Conservation (phyloP, 306 rosid species). For the Phaseolus lunatus region DNA sequence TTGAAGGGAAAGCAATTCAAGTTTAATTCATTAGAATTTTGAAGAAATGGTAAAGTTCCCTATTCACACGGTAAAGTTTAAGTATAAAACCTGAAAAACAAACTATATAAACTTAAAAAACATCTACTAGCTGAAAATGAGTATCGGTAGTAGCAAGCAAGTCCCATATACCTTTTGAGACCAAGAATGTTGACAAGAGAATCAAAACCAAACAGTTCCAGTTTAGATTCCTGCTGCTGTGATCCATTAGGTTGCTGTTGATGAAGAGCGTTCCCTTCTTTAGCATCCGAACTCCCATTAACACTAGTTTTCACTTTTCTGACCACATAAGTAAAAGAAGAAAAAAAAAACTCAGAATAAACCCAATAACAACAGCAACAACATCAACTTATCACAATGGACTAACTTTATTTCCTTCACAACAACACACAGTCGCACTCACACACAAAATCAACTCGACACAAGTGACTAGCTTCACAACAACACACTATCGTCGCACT, state of each 20-base stretch:
- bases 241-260: slow-evolving; percentile 65
- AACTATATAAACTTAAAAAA: neutral
- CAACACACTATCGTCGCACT: neutral
- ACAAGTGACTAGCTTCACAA: neutral
- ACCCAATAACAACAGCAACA: neutral
- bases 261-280: slow-evolving; percentile 57
- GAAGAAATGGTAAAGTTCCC: too few relatives aligned
- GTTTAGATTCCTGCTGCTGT: slow-evolving; percentile 81
- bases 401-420: neutral
- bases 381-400: neutral
- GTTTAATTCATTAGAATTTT: too few relatives aligned
- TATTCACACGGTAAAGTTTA: neutral
- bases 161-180: slow-evolving; percentile 75
- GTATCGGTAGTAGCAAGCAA: slow-evolving; percentile 27
- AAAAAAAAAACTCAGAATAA: slow-evolving; percentile 11
- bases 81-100: slow-evolving; percentile 23
- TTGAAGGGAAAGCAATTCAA: too few relatives aligned
- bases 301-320: slow-evolving; percentile 68
- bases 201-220: slow-evolving; percentile 97
- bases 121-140: slow-evolving; percentile 27
- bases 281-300: slow-evolving; percentile 50
- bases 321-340: slow-evolving; percentile 31
- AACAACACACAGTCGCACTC: neutral
- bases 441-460: neutral
- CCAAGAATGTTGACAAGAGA: slow-evolving; percentile 99